Base-by-base conservation (phyloP, 2,329 filamentous ascomycete species). In the Corniculantispora saksenae region DNA sequence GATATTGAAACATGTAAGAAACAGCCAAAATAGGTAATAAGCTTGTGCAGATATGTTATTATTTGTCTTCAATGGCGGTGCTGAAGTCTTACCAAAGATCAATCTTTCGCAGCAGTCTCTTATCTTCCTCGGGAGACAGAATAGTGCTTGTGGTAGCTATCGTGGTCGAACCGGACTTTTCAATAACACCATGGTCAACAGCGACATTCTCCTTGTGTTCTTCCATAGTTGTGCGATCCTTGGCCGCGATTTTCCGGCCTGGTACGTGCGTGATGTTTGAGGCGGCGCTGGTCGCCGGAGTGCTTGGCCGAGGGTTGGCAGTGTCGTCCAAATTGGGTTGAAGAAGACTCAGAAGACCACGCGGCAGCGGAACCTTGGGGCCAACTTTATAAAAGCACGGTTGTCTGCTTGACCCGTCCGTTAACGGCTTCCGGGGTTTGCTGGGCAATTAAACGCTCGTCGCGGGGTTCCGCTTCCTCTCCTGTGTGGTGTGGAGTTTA, bases 1-100 rank as follows among this genome's bases (percentile, higher is more conserved):
- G 77, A 67, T 84, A 89, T 67, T 89, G 86, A 6, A 88, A 75
- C 21, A 84, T 81, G 69, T 89, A 89, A 1, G 79, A 85, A 69
- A 69, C 79, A 64, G 76, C 85, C 77, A 83, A 79, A 64, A 81
- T 67, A 3, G 81, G 87, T 72, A 89, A 81, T 29, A 86, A 68
- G 73, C 81, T 82, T 38, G 2, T 21, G 29, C 1, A 15, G n/a
- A 53, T 1, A 1, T 38, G 23, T 63, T 47, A 63, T 21, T 43
- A 19, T 13, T 35, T 35, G 13, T n/a, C 2, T 19, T 43, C 10
- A 19, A 15, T 5, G 2, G 25, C 25, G 10, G 7, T 2, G n/a
- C 6, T 15, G 10, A 15, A 7, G 17, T 25, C 75, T 71, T 87
- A 84, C 81, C 80, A 83, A 19, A 47, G 40, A 73, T 91, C 88